Evolutionary conservation across 2,329 filamentous ascomycete genomes (phyloP).

Genomic region (Acarospora socialis): DNA sequence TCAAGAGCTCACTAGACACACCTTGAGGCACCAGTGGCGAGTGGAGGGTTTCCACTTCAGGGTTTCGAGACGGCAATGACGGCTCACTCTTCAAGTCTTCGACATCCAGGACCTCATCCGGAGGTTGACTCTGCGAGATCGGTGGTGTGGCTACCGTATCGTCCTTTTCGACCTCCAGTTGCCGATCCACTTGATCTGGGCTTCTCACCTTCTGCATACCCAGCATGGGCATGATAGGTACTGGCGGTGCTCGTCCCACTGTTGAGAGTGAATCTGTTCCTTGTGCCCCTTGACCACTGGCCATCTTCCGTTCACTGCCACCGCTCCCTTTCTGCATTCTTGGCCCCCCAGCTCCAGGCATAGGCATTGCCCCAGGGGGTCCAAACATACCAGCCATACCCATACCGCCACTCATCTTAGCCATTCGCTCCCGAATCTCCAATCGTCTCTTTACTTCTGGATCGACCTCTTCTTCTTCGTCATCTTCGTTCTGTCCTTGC

Average conservation of each 20-base stretch:
- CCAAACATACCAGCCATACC: constrained; percentile 93
- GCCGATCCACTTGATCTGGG: constrained; percentile 32
- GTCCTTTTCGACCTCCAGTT: constrained; percentile 31
- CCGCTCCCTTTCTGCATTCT: constrained; percentile 23
- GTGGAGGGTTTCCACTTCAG: constrained; percentile 27
- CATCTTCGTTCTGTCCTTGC: constrained; percentile 50
- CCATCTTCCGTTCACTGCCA: constrained; percentile 18
- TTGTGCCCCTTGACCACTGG: constrained; percentile 19
- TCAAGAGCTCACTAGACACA: too few species aligned
- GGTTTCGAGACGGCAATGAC: constrained; percentile 18
- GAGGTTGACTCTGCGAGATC: constrained; percentile 27
- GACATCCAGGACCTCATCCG: constrained; percentile 39
- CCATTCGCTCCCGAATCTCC: constrained; percentile 88
- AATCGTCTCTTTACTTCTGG: constrained; percentile 73
- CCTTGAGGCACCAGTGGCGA: constrained; percentile 36
- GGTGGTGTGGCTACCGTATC: constrained; percentile 35
- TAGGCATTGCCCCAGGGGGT: constrained; percentile 50
- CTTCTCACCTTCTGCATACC: constrained; percentile 50
- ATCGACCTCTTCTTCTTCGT: constrained; percentile 73
- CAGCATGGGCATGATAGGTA: constrained; percentile 49
- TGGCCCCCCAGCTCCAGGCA: constrained; percentile 31
- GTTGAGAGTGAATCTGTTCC: constrained; percentile 17
- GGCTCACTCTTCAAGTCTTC: constrained; percentile 13
- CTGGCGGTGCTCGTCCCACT: constrained; percentile 26
- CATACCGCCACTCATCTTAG: constrained; percentile 96